Conservation (phyloP, 768 basidiomycete species). For the Crucibulum laeve region DNA sequence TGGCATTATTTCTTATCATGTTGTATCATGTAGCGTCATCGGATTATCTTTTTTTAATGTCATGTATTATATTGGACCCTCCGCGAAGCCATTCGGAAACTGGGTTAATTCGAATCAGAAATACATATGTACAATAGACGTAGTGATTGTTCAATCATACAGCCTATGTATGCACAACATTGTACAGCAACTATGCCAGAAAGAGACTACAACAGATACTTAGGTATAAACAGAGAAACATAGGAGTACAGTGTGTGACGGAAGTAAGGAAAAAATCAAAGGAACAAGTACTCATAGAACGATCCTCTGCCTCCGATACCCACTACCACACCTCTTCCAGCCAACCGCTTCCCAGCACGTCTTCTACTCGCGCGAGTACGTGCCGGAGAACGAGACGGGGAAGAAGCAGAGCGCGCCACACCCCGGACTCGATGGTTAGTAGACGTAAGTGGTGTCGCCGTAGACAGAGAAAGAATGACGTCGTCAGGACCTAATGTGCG, state of each 20-base stretch:
- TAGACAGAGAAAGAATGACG: constrained; percentile 6
- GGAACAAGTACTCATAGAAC: constrained; percentile 26
- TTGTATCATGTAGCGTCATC: too few relatives aligned
- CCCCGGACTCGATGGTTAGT: constrained; percentile 21
- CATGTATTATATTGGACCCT: too few relatives aligned
- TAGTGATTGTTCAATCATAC: too few relatives aligned
- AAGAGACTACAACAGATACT: too few relatives aligned
- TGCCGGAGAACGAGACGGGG: constrained; percentile 52
- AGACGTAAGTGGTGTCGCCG: constrained; percentile 21
- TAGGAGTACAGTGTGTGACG: too few relatives aligned
- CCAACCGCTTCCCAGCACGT: constrained; percentile 4
- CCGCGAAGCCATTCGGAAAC: too few relatives aligned
- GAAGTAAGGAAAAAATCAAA: constrained; percentile 4
- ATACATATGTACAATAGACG: too few relatives aligned
- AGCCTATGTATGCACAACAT: too few relatives aligned
- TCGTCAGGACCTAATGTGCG: constrained; percentile 13
- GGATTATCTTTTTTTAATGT: too few relatives aligned
- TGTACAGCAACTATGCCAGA: too few relatives aligned
- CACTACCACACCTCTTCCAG: constrained; percentile 9
- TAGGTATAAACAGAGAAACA: not conserved
- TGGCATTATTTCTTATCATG: too few relatives aligned
- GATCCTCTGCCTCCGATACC: constrained; percentile 9
- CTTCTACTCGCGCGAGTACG: constrained; percentile 23
- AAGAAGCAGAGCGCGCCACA: constrained; percentile 37
- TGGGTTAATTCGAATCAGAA: too few relatives aligned